Evolutionary conservation across 495 filamentous ascomycete genomes (phyloP), one percentile per base, ranked within the genome.

Genomic region (Polyplosphaeria fusca): DNA sequence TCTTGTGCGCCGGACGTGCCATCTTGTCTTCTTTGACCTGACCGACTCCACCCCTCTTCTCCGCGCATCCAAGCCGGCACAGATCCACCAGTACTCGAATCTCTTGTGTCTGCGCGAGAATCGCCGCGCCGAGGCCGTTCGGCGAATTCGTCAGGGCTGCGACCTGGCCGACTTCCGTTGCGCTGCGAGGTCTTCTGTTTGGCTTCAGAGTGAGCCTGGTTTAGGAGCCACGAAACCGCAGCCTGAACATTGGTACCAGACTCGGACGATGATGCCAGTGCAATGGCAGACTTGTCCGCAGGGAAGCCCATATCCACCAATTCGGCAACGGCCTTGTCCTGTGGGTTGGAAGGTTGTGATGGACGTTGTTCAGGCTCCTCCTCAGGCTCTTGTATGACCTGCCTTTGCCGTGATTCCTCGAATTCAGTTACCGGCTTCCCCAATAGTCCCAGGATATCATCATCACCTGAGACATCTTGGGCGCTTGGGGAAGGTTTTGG

Each of bases 221-320:
- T 92, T 24, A 98, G 75, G 39, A 98, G 78, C 84, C 86, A 92
- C 1, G 91, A 83, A 19, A 96, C 89, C 2, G 93, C 94, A 52
- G 83, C 84, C 71, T 95, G 89, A 18, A 97, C 81, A 69, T 96
- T 82, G 0, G 85, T 73, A 19, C 91, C 90, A 9, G 82, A 83
- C 5, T 87, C 81, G 12, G 88, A 97, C 67, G 87, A 84, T n/a
- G n/a, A n/a, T 12, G 79, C 79, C 5, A 98, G 73, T 38, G 91
- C 94, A 56, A 82, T 76, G 54, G 79, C 81, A 20, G 94, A 82
- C 54, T 89, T 90, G 40, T 93, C 86, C 0, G 83, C 79, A 0
- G 86, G 82, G 55, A 98, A 98, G 22, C 93, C 93, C 84, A 97
- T 96, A 62, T 97, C 92, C 9, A 97, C 85, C 18, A 98, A 71